phyloP scores from a whole-genome alignment of 176 grass and related monocot species.

The Oryza glumipatula region DNA sequence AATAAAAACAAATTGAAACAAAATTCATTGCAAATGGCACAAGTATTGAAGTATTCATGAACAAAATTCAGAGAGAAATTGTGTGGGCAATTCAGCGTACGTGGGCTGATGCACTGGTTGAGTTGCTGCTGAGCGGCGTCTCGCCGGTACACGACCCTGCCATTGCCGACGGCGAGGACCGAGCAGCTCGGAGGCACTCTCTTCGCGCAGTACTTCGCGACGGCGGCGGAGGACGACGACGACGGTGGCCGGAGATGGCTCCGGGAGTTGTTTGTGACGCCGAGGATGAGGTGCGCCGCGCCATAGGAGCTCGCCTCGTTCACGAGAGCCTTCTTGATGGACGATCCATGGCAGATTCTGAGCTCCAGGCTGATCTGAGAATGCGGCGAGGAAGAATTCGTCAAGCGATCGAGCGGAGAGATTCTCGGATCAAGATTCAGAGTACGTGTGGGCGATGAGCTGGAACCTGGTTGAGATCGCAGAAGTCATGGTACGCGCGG shows the following conservation, averaged over 20 bases:
- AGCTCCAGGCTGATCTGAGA: conserved; percentile 80
- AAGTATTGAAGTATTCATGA: not conserved
- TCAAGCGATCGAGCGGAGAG: not conserved
- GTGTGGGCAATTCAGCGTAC: not conserved
- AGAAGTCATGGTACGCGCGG: conserved; percentile 67
- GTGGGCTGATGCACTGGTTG: conserved; percentile 29
- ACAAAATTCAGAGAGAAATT: not conserved
- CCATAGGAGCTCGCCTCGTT: conserved; percentile 49
- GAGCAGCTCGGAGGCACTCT: conserved; percentile 61
- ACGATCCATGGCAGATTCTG: conserved; percentile 55
- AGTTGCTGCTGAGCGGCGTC: conserved; percentile 36
- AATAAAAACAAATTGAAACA: not conserved
- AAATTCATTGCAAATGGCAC: not conserved
- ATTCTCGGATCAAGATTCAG: not conserved
- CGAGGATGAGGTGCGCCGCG: conserved; percentile 66
- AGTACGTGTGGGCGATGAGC: not conserved
- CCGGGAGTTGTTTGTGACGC: conserved; percentile 48
- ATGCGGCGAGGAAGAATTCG: not conserved
- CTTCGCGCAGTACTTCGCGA: conserved; percentile 78
- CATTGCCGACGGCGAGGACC: conserved; percentile 69
- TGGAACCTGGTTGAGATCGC: conserved; percentile 69
- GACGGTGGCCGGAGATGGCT: not conserved
- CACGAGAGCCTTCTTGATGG: conserved; percentile 61
- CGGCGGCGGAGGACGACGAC: conserved; percentile 40
- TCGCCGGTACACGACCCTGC: conserved; percentile 60